These are phyloP conservation scores for Claviceps arundinis DNA, from an alignment of 2,329 filamentous ascomycete genomes.

Conservation along the genomic window DNA sequence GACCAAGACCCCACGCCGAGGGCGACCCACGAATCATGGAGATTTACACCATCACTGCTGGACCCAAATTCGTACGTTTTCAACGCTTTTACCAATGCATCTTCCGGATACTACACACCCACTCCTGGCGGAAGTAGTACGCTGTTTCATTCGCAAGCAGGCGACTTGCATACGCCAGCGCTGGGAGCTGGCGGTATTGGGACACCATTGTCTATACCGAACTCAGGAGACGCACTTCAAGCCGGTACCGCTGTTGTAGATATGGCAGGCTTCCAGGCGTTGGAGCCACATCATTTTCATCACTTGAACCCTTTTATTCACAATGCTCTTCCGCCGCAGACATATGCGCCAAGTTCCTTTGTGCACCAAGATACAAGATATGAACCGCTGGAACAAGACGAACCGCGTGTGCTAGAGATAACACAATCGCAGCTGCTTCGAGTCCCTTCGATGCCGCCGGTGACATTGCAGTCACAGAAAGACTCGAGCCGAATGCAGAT, in stretches of 20 bases:
- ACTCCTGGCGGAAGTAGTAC: slow-evolving; percentile 71
- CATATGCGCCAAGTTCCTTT: slow-evolving; percentile 69
- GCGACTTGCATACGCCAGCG: slow-evolving; percentile 75
- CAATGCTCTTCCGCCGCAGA: slow-evolving; percentile 38
- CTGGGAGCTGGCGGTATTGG: slow-evolving; percentile 61
- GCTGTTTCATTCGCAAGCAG: slow-evolving; percentile 69
- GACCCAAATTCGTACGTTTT: slow-evolving; percentile 79
- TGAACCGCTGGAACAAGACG: slow-evolving; percentile 65
- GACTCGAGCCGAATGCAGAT: slow-evolving; percentile 33
- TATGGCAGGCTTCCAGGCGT: slow-evolving; percentile 53
- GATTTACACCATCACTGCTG: slow-evolving; percentile 78
- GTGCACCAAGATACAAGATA: slow-evolving; percentile 70
- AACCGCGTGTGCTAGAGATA: slow-evolving; percentile 47
- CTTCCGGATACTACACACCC: slow-evolving; percentile 75
- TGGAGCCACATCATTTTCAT: slow-evolving; percentile 46
- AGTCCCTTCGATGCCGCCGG: slow-evolving; percentile 39
- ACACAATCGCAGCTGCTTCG: slow-evolving; percentile 36
- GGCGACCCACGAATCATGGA: slow-evolving; percentile 68
- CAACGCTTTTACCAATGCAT: slow-evolving; percentile 63
- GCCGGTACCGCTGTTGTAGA: slow-evolving; percentile 46
- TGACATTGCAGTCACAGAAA: slow-evolving; percentile 25
- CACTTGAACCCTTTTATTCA: slow-evolving; percentile 63
- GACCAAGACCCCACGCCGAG: slow-evolving; percentile 76
- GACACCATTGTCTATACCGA: slow-evolving; percentile 69
- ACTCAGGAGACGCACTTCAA: slow-evolving; percentile 52